Evolutionary conservation across 1,284 basidiomycete species (phyloP).

Genomic region (Cutaneotrichosporon sp.): DNA sequence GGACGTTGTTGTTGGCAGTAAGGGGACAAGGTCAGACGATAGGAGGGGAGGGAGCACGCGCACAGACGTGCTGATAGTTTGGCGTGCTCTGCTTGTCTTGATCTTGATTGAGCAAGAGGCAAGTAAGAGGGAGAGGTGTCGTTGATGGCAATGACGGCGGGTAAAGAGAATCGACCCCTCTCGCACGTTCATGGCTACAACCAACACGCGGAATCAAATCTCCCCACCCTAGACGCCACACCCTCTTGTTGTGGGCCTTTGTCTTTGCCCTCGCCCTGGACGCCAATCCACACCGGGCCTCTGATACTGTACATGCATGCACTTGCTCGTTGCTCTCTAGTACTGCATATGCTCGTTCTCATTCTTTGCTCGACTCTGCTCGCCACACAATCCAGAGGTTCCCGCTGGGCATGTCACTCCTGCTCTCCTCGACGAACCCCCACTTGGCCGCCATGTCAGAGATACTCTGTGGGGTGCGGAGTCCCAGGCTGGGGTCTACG

Average conservation of each 20-base stretch:
- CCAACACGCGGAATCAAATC: too few species aligned
- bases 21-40: too few species aligned
- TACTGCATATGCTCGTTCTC: neutral
- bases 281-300: neutral
- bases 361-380: neutral
- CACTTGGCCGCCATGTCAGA: conserved; percentile 25
- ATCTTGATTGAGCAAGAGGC: too few species aligned
- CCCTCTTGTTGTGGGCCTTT: neutral
- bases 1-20: too few species aligned
- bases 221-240: too few species aligned
- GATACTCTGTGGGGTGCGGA: conserved; percentile 28
- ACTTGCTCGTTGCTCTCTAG: neutral
- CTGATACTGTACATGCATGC: neutral
- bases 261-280: neutral
- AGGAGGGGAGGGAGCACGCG: too few species aligned
- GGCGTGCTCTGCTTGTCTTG: too few species aligned
- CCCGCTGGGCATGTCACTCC: conserved; percentile 36
- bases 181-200: too few species aligned
- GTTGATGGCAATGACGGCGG: too few species aligned
- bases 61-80: too few species aligned
- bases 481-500: conserved; percentile 24
- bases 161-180: too few species aligned
- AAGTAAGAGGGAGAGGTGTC: too few species aligned
- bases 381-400: conserved; percentile 40
- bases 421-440: conserved; percentile 30